Percentiles rank a stretch among this genome's conserved stretches.
Conservation (phyloP, 352 stramenopile genomes). For the Pythium coloratum region DNA sequence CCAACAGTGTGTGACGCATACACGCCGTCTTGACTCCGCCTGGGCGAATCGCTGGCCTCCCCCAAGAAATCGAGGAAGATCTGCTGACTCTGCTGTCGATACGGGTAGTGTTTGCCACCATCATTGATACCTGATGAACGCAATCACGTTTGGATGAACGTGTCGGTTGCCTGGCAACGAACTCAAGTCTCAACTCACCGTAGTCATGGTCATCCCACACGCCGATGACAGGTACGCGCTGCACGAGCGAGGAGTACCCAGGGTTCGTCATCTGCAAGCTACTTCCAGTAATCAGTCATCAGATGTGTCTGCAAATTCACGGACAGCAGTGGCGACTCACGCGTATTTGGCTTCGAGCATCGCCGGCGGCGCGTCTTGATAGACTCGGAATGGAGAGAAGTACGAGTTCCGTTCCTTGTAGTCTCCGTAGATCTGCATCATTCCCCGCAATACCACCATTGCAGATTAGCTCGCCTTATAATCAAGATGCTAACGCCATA, state of each 20-base stretch:
- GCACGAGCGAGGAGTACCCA: constrained; percentile 23
- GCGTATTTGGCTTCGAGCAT: constrained; percentile 38
- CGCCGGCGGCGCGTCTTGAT: constrained; percentile 29
- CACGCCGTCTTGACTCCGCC: constrained; percentile 36
- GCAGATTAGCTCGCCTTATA: neutral
- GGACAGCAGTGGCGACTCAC: constrained; percentile 7
- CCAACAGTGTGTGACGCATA: constrained; percentile 37
- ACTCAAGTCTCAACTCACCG: constrained; percentile 20
- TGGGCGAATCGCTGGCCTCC: constrained; percentile 31
- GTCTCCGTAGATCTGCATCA: constrained; percentile 43
- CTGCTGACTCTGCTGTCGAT: constrained; percentile 36
- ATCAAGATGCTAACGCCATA: neutral
- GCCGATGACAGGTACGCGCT: constrained; percentile 29
- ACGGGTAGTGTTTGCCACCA: constrained; percentile 37
- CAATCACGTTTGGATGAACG: neutral
- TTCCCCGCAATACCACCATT: neutral
- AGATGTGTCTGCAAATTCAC: neutral
- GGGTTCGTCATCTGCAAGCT: constrained; percentile 26
- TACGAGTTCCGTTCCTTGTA: constrained; percentile 30
- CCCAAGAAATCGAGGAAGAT: constrained; percentile 46
- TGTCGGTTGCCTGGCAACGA: neutral
- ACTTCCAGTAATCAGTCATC: neutral
- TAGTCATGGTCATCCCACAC: constrained; percentile 60
- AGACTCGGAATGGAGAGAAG: constrained; percentile 26
- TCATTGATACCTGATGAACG: constrained; percentile 38